Conservation (phyloP, 2,329 filamentous ascomycete genomes). For the Ilyonectria sp. region DNA sequence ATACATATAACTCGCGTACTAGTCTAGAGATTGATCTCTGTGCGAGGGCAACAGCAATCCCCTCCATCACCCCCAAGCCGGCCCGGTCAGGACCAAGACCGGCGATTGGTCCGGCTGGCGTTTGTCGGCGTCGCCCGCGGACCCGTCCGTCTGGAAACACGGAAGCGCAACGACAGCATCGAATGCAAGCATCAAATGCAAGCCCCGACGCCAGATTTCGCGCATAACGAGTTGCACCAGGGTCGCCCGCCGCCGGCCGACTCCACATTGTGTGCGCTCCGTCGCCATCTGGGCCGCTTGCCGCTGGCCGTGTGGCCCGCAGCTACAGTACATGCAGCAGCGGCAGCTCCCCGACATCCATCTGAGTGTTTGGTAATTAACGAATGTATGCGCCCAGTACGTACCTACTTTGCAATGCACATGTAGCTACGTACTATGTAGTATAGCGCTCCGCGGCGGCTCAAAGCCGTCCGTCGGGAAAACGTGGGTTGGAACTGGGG, state of each 20-base stretch:
- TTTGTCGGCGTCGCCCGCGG: slow-evolving; percentile 37
- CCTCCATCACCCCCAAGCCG: slow-evolving; percentile 31
- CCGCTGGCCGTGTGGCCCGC: slow-evolving; percentile 26
- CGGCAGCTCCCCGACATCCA: slow-evolving; percentile 15
- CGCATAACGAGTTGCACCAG: slow-evolving; percentile 37
- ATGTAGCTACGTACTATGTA: not conserved
- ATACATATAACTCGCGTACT: slow-evolving; percentile 16
- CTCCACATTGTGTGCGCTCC: slow-evolving; percentile 8
- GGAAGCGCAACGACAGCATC: slow-evolving; percentile 32
- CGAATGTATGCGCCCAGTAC: slow-evolving; percentile 1
- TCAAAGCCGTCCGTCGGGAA: slow-evolving; percentile 36
- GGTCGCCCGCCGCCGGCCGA: slow-evolving; percentile 22
- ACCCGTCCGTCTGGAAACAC: slow-evolving; percentile 41
- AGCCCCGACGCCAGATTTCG: slow-evolving; percentile 38
- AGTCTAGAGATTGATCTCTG: slow-evolving; percentile 21
- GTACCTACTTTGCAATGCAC: not conserved
- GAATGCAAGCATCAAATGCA: slow-evolving; percentile 29
- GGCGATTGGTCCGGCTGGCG: slow-evolving; percentile 40
- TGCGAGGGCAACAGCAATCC: slow-evolving; percentile 11
- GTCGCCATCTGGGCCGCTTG: slow-evolving; percentile 15
- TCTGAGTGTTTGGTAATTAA: slow-evolving; percentile 21
- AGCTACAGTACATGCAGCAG: slow-evolving; percentile 19
- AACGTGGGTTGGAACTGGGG: slow-evolving; percentile 40
- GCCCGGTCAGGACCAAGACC: slow-evolving; percentile 36
- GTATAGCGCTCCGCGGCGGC: slow-evolving; percentile 23